Conservation (phyloP, 169 alveolate species). For the Eimeria maxima region DNA sequence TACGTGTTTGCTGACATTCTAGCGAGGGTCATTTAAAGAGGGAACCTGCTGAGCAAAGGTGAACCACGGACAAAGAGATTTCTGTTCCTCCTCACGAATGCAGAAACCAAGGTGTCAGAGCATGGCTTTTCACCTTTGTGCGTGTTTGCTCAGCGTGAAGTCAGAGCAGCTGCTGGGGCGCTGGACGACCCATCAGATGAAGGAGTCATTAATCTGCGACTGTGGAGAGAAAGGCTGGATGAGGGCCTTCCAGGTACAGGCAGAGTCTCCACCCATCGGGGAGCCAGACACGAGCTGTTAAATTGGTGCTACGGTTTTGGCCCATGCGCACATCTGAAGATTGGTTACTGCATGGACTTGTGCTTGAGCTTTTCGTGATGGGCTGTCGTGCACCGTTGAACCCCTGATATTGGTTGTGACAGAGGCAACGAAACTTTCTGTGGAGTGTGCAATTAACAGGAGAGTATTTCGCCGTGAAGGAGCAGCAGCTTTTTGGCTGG, state of each 20-base stretch:
- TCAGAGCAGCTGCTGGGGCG: slow-evolving; percentile 87
- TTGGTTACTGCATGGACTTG: not conserved
- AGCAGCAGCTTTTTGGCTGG: slow-evolving; percentile 91
- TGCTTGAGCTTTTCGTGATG: not conserved
- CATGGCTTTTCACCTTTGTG: not conserved
- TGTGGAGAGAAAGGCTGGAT: slow-evolving; percentile 91
- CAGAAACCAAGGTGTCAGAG: not conserved
- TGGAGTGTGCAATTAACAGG: slow-evolving; percentile 83
- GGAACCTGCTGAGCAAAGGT: not conserved
- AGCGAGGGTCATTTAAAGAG: not conserved
- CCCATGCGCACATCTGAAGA: not conserved
- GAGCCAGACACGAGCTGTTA: not conserved
- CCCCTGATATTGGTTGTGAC: not conserved
- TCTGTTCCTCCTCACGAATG: not conserved
- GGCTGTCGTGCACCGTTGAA: not conserved
- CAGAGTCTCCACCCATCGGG: not conserved
- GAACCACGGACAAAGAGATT: not conserved
- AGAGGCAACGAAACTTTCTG: not conserved
- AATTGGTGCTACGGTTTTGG: not conserved
- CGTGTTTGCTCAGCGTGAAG: slow-evolving; percentile 30
- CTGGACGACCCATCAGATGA: slow-evolving; percentile 91
- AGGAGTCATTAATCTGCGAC: slow-evolving; percentile 87
- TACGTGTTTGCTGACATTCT: not conserved
- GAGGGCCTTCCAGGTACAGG: slow-evolving; percentile 88
- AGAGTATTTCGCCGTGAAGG: slow-evolving; percentile 93